phyloP scores from a whole-genome alignment of 805 yeast species.

The Ogataea naganishii region DNA sequence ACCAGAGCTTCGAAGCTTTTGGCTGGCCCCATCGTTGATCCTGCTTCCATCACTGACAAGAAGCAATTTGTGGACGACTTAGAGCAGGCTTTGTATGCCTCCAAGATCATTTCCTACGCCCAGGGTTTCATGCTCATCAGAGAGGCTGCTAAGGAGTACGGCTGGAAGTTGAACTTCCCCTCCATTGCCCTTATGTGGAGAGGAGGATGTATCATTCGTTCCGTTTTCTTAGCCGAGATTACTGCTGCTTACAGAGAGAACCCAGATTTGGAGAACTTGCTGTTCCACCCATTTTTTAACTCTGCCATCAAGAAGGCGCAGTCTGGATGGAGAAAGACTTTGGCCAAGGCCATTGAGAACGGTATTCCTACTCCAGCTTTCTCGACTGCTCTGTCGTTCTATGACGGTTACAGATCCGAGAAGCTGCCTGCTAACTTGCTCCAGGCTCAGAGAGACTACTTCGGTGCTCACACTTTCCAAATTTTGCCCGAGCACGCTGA shows the following conservation, averaged over 20 bases:
- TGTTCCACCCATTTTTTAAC: constrained; percentile 92
- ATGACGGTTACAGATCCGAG: constrained; percentile 97
- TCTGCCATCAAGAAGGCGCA: constrained; percentile 90
- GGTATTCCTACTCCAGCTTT: constrained; percentile 99
- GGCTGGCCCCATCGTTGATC: constrained; percentile 67
- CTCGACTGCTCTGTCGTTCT: constrained; percentile 93
- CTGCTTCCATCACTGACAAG: constrained; percentile 64
- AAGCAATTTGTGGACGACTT: constrained; percentile 81
- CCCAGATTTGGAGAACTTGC: constrained; percentile 90
- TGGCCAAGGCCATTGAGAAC: constrained; percentile 65
- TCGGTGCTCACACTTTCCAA: constrained; percentile 98
- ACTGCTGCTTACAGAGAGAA: constrained; percentile 91
- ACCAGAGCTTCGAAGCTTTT: constrained; percentile 70
- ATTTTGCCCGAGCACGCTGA: constrained; percentile 82
- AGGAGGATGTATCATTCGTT: constrained; percentile 99
- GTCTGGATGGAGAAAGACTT: constrained; percentile 87
- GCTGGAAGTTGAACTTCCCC: constrained; percentile 96
- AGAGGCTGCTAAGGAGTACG: constrained; percentile 95
- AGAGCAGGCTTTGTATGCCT: constrained; percentile 97
- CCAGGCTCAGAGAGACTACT: constrained; percentile 99
- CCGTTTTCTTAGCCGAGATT: constrained; percentile 95
- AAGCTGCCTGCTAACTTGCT: constrained; percentile 94
- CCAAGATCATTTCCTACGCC: constrained; percentile 96
- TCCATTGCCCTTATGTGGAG: constrained; percentile 99
- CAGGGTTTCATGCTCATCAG: constrained; percentile 99